These are phyloP conservation scores for Cytidiella melzeri DNA, from an alignment of 768 basidiomycete genomes.

Conservation along the genomic window DNA sequence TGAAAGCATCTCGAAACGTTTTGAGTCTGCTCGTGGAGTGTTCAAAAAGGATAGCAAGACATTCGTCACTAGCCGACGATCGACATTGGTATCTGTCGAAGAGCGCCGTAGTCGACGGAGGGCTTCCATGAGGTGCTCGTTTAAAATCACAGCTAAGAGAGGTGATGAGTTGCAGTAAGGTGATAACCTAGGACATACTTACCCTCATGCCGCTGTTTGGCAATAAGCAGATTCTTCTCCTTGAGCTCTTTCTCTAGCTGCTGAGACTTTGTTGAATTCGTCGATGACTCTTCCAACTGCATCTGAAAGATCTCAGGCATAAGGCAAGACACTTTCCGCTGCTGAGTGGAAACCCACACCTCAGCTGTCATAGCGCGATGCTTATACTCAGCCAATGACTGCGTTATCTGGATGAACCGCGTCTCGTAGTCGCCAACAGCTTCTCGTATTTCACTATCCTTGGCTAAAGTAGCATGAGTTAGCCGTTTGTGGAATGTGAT, in stretches of 20 bases:
- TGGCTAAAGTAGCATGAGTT: no score
- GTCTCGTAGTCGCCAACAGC: constrained; percentile 79
- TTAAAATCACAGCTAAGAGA: constrained; percentile 84
- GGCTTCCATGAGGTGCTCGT: constrained; percentile 96
- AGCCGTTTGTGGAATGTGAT: no score
- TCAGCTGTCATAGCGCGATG: constrained; percentile 85
- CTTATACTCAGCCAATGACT: constrained; percentile 86
- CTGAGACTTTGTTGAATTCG: constrained; percentile 58
- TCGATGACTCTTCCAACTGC: constrained; percentile 66
- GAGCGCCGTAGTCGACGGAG: constrained; percentile 88
- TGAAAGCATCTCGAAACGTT: constrained; percentile 94
- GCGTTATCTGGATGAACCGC: constrained; percentile 62
- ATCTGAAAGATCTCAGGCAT: constrained; percentile 38
- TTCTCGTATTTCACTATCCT: constrained; percentile 83
- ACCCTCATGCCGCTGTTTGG: constrained; percentile 95
- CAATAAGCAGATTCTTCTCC: constrained; percentile 93
- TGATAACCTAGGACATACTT: constrained; percentile 12
- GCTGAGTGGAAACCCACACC: constrained; percentile 32
- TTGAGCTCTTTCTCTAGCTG: constrained; percentile 87
- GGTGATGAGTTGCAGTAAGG: neutral
- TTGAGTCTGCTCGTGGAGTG: constrained; percentile 86
- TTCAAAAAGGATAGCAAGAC: constrained; percentile 85
- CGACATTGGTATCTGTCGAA: constrained; percentile 82
- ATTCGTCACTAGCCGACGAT: constrained; percentile 90
- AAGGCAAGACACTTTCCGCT: neutral